Percentiles rank a stretch among this genome's conserved stretches.
Evolutionary conservation across 129 eudicot species (phyloP).

Genomic region (Chrysanthemum lavandulifolium): DNA sequence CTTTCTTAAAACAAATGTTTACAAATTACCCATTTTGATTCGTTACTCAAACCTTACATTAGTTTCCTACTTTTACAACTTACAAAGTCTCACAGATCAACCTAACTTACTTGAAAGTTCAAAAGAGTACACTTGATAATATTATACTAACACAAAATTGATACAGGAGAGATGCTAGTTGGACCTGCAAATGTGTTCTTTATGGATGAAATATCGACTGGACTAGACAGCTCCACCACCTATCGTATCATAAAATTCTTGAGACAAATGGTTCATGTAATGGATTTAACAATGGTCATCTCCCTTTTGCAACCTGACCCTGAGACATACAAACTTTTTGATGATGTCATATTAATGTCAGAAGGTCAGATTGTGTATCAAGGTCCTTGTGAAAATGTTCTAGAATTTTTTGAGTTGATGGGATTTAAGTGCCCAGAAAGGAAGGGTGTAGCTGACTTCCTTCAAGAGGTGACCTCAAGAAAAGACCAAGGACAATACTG

Average conservation of each 20-base stretch:
- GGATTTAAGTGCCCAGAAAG: conserved; percentile 52
- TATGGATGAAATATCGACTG: conserved; percentile 67
- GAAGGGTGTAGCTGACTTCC: conserved; percentile 41
- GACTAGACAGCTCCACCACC: conserved; percentile 62
- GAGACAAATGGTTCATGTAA: conserved; percentile 44
- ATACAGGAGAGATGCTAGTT: conserved; percentile 62
- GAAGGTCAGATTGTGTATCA: conserved; percentile 61
- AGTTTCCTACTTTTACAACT: neutral
- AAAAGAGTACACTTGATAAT: neutral
- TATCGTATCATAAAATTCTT: conserved; percentile 46
- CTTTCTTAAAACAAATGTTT: too few relatives aligned
- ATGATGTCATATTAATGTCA: conserved; percentile 57
- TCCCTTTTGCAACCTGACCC: conserved; percentile 73
- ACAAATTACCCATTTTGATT: neutral
- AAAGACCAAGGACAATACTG: conserved; percentile 39
- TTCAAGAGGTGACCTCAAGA: conserved; percentile 37
- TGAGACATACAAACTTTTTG: conserved; percentile 52
- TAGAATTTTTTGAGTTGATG: conserved; percentile 49
- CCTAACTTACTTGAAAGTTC: neutral
- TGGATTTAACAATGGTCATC: conserved; percentile 51
- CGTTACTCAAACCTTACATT: neutral
- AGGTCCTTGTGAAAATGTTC: conserved; percentile 47
- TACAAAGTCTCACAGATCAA: neutral
- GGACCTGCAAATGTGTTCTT: conserved; percentile 57
- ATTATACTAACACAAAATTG: neutral